These are phyloP conservation scores for Lodderomyces pseudojiufengensis DNA, from an alignment of 1,139 yeast species.

Conservation along the genomic window DNA sequence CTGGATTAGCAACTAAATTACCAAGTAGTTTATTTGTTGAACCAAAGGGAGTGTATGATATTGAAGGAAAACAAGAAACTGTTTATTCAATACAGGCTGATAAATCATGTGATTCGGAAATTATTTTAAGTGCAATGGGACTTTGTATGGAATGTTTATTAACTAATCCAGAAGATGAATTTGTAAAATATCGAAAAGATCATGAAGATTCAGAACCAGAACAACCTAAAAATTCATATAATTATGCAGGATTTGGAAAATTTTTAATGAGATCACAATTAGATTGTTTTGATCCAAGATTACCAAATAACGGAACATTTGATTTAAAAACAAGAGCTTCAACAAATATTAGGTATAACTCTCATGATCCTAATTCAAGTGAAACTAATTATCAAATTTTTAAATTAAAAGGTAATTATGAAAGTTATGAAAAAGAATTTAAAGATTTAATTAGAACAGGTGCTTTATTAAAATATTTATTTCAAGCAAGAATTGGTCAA, in stretches of 20 bases:
- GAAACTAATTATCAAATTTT: slow-evolving; percentile 60
- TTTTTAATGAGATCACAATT: slow-evolving; percentile 87
- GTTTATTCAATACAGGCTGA: slow-evolving; percentile 71
- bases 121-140: slow-evolving; percentile 74
- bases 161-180: slow-evolving; percentile 53
- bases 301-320: slow-evolving; percentile 91
- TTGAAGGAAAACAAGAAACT: slow-evolving; percentile 22
- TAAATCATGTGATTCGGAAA: slow-evolving; percentile 63
- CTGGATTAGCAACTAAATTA: slow-evolving; percentile 25
- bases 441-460: slow-evolving; percentile 69
- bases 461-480: slow-evolving; percentile 75
- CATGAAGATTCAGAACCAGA: slow-evolving; percentile 12
- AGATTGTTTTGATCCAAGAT: slow-evolving; percentile 70
- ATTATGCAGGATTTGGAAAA: slow-evolving; percentile 65
- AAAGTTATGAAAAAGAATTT: slow-evolving; percentile 77
- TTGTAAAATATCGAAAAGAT: slow-evolving; percentile 24
- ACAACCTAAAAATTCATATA: slow-evolving; percentile 43
- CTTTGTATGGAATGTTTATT: slow-evolving; percentile 71
- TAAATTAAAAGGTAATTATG: slow-evolving; percentile 59
- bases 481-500: slow-evolving; percentile 91
- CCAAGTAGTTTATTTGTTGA: slow-evolving; percentile 44
- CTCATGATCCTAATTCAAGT: slow-evolving; percentile 53
- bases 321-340: slow-evolving; percentile 92
- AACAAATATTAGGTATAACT: slow-evolving; percentile 77
- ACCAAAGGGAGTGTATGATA: slow-evolving; percentile 22